Evolutionary conservation across 2,329 filamentous ascomycete species (phyloP), one percentile per base, ranked within the genome.

Genomic region (Penicillium sp.): DNA sequence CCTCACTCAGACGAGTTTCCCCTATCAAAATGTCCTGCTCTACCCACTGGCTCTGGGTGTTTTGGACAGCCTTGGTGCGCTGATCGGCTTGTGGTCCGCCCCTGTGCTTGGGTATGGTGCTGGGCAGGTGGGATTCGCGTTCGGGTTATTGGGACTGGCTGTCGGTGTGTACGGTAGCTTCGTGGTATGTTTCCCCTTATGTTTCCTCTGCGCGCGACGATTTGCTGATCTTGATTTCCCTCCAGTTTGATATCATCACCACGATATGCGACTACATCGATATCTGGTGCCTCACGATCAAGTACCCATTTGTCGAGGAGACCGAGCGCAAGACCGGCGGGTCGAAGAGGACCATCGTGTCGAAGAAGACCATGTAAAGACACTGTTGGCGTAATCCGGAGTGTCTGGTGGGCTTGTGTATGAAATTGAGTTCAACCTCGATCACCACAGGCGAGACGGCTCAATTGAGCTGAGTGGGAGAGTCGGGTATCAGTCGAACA

Each of bases 251-350:
- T 72, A 92, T 97, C 55, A 97, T 99, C 64, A 91, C 94, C 57
- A 95, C 91, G 31, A 97, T 99, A 66, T 99, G 94, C 77, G 94
- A 99, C 73, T 96, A 96, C 73, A 82, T 97, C 59, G 94, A 99
- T 72, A 99, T 99, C 64, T 97, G 92, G 91, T 99, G 94, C 72
- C 80, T 99, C 72, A 96, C 90, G 1, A 99, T 99, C 78, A 99
- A 99, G 83, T 87, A 97, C 67, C 85, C 85, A 0, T 80, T 81
- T 58, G 71, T 78, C 35, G 78, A 80, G 54, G 72, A 69, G 43
- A 61, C 61, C 20, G 62, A 65, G 46, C 43, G 37, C 58, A 66
- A 66, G 56, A 51, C 53, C 16, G 65, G 72, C 24, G 52, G 58
- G 39, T 58, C 59, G 18, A 72, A 72, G 61, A 72, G 72, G 59